Percentiles rank a stretch among this genome's conserved stretches.
Evolutionary conservation across 306 rosid genomes (phyloP).

Genomic region (Lagenaria siceraria): DNA sequence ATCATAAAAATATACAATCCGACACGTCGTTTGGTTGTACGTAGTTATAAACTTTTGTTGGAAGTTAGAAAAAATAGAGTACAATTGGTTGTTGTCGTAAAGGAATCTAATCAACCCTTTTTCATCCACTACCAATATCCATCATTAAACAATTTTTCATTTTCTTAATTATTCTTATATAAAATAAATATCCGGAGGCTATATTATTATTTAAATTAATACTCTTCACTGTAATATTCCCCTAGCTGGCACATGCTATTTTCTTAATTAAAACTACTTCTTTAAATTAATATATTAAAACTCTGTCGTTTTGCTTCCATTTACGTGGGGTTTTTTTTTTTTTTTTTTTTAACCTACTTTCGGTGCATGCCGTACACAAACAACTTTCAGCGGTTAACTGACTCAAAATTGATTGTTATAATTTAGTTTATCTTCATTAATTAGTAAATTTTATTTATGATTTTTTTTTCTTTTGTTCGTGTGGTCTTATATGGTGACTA

Average conservation of each 20-base stretch:
- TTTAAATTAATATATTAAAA: not conserved
- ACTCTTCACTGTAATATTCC: constrained; percentile 1
- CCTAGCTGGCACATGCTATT: constrained; percentile 4
- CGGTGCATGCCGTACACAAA: not conserved
- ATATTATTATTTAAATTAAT: not conserved
- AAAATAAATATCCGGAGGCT: not conserved
- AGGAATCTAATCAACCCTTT: constrained; percentile 2
- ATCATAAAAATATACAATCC: not conserved
- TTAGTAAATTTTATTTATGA: not conserved
- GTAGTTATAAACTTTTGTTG: constrained; percentile 4
- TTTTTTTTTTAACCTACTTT: not conserved
- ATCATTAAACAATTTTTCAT: not conserved
- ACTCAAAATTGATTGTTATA: not conserved
- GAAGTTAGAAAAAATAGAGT: constrained; percentile 1
- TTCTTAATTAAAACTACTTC: not conserved
- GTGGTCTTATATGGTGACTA: not conserved
- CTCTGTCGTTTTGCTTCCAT: constrained; percentile 1
- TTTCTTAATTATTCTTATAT: not conserved
- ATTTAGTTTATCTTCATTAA: not conserved
- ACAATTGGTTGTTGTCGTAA: constrained; percentile 8
- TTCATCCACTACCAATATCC: constrained; percentile 1
- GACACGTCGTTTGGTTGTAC: constrained; percentile 8
- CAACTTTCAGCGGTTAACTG: not conserved
- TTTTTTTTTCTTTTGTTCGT: not conserved
- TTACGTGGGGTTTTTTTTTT: not conserved